Conservation (phyloP, 176 grass and related monocot genomes). For the Triticum timopheevii region DNA sequence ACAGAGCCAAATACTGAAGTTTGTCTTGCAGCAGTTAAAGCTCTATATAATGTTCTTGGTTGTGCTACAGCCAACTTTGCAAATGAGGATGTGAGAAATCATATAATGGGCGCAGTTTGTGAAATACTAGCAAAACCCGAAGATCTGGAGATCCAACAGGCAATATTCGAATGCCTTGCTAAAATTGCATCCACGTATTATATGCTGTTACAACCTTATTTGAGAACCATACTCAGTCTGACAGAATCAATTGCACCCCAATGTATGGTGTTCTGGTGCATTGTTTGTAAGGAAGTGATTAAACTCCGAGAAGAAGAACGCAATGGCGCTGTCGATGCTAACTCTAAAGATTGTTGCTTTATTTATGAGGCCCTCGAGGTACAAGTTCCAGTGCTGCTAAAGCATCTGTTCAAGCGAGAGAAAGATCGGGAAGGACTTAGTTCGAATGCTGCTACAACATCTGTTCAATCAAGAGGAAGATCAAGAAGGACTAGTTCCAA, state of each 20-base stretch:
- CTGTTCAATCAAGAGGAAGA: slow-evolving; percentile 38
- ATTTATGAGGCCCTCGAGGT: slow-evolving; percentile 74
- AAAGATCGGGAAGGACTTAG: too few relatives aligned
- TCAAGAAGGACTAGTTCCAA: too few relatives aligned
- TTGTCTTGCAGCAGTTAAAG: too few relatives aligned
- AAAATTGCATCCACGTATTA: slow-evolving; percentile 86
- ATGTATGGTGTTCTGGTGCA: slow-evolving; percentile 83
- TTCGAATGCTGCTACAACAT: slow-evolving; percentile 8
- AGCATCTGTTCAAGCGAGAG: not conserved
- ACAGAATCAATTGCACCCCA: slow-evolving; percentile 73
- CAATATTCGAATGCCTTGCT: slow-evolving; percentile 75
- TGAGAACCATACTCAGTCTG: slow-evolving; percentile 65
- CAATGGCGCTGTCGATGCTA: slow-evolving; percentile 51
- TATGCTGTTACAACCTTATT: slow-evolving; percentile 54
- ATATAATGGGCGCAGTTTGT: slow-evolving; percentile 82
- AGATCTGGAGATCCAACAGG: slow-evolving; percentile 68
- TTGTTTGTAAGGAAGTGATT: slow-evolving; percentile 87
- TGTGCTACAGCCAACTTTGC: too few relatives aligned
- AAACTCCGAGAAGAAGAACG: slow-evolving; percentile 57
- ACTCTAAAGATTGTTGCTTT: slow-evolving; percentile 53
- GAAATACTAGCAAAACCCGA: slow-evolving; percentile 62
- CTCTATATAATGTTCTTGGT: too few relatives aligned
- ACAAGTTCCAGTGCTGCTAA: slow-evolving; percentile 76
- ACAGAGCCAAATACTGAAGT: slow-evolving; percentile 13
- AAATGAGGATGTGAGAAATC: slow-evolving; percentile 63